Base-by-base conservation (phyloP, 2,329 filamentous ascomycete species). In the Paracamarosporium sp. region DNA sequence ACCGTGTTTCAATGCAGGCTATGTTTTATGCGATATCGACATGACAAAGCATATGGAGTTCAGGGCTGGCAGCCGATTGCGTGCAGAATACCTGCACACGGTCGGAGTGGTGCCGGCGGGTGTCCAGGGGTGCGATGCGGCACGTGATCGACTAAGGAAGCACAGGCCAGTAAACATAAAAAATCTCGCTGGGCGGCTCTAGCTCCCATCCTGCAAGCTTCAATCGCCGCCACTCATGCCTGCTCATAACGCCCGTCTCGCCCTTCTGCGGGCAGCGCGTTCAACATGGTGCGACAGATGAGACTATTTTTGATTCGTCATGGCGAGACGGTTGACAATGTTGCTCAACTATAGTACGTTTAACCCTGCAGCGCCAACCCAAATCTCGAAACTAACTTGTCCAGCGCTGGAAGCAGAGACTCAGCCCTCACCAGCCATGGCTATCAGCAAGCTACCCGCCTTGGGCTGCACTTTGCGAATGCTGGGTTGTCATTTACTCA, bases 261-360 rank as follows among this genome's bases (percentile, higher is more conserved):
- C 59, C 65, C 65, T 53, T 24, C 45, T 28, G 55, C 54, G 66
- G 67, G 66, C 59, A 31, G 2, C 36, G 48, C 48, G 36, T 28
- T 20, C 24, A 64, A 38, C 55, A 70, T 69, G 69, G 62, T 59
- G 51, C 63, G 55, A 55, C 64, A 65, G 55, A 86, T 90, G 85
- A 84, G 83, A 70, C 76, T 97, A 54, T 87, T 93, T 69, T 83
- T 97, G 67, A 87, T 96, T 69, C 88, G 93, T 55, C 93, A 97
- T 82, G 93, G 89, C 71, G 93, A 97, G 80, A 94, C 92, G 15
- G 90, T 96, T 63, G 91, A 97, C 78, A 97, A 97, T 75, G 89
- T 95, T 57, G 90, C 89, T 38, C 85, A 88, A 53, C 78, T 91
- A 58, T 93, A 90, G 89, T 91, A 82, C 58, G 59, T 54, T 63